Evolutionary conservation across 73 alveolate species (phyloP).

Genomic region (Blepharisma stoltei): DNA sequence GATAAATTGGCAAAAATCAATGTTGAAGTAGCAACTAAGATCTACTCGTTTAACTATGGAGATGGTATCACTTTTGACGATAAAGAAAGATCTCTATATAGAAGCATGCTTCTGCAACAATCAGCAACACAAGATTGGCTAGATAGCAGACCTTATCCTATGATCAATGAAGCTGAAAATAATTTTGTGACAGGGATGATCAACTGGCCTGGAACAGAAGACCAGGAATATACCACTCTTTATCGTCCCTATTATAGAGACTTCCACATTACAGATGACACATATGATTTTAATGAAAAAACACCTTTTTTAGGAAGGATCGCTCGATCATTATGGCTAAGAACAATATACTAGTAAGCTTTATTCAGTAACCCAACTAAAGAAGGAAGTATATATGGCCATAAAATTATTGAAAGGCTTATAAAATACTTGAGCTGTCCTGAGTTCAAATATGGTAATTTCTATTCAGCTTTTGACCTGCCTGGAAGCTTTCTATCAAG

Average conservation of each 20-base stretch:
- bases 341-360: not conserved
- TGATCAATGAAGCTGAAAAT: constrained; percentile 9
- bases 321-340: not conserved
- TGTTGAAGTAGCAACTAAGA: not conserved
- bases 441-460: constrained; percentile 28
- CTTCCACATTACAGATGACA: not conserved
- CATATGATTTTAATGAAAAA: not conserved
- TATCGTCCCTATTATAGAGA: constrained; percentile 26
- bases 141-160: not conserved
- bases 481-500: constrained; percentile 31
- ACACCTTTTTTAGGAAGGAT: not conserved
- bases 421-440: constrained; percentile 6
- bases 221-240: constrained; percentile 9
- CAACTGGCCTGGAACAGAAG: constrained; percentile 15
- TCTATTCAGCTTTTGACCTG: not conserved
- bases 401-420: not conserved
- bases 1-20: not conserved
- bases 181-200: constrained; percentile 21
- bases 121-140: not conserved
- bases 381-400: not conserved
- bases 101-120: constrained; percentile 13
- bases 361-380: not conserved
- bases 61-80: constrained; percentile 9
- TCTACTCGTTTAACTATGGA: not conserved
- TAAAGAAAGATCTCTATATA: constrained; percentile 19